These are phyloP conservation scores for Tardiomyces depauwii DNA, from an alignment of 1,139 yeast genomes.

Conservation along the genomic window DNA sequence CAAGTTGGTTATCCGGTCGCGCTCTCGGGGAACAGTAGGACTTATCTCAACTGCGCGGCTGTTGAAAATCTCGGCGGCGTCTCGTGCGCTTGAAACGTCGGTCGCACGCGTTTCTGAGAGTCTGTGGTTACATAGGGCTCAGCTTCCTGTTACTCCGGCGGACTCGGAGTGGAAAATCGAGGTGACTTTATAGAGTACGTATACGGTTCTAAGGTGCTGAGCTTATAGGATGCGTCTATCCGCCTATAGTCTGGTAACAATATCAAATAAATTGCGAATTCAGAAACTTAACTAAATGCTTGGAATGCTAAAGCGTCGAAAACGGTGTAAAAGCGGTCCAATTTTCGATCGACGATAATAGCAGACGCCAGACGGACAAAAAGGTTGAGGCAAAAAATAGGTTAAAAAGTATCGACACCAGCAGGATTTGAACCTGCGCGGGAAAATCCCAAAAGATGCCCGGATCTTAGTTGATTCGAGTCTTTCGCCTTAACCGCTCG, in stretches of 20 bases:
- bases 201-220: no score
- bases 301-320: no score
- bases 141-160: neutral
- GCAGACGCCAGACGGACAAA: no score
- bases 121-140: neutral
- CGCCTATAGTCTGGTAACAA: no score
- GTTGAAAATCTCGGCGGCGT: neutral
- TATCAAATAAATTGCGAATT: no score
- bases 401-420: slow-evolving; percentile 45
- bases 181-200: no score
- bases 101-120: neutral
- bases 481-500: slow-evolving; percentile 78
- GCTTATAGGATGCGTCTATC: no score
- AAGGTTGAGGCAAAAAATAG: no score
- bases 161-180: no score
- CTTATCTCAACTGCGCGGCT: neutral
- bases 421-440: slow-evolving; percentile 92
- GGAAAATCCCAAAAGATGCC: slow-evolving; percentile 68
- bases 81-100: neutral
- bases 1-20: neutral
- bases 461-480: slow-evolving; percentile 41
- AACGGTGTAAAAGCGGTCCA: no score
- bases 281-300: no score
- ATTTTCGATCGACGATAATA: no score
- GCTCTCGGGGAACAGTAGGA: neutral